Percentiles rank a stretch among this genome's conserved stretches.
Conservation (phyloP, 306 rosid species). For the Vicia sativa region DNA sequence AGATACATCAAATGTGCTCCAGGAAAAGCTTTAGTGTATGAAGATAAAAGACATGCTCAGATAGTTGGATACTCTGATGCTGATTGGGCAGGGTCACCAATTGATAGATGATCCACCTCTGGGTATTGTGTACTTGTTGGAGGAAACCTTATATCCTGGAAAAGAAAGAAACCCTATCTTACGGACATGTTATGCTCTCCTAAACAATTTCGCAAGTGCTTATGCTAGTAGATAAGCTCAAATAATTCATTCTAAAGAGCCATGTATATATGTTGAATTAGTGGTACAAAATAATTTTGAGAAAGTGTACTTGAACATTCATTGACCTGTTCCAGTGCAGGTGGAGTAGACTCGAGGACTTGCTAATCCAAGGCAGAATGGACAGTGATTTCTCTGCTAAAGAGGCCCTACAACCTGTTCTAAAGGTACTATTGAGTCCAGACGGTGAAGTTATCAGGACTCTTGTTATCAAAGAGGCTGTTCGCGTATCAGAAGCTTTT, state of each 20-base stretch:
- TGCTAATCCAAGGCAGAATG: slow-evolving; percentile 75
- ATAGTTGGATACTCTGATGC: too few relatives aligned
- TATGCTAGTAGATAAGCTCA: background rate
- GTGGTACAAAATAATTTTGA: slow-evolving; percentile 26
- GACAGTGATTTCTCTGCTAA: slow-evolving; percentile 86
- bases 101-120: too few relatives aligned
- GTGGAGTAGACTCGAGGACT: slow-evolving; percentile 88
- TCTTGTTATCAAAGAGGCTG: slow-evolving; percentile 81
- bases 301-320: slow-evolving; percentile 37
- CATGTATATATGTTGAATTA: background rate
- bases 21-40: too few relatives aligned
- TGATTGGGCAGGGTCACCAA: too few relatives aligned
- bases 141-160: too few relatives aligned
- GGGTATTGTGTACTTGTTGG: too few relatives aligned
- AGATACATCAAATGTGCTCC: too few relatives aligned
- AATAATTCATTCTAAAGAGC: background rate
- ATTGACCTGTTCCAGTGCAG: slow-evolving; percentile 52
- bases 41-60: too few relatives aligned
- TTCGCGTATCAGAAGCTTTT: slow-evolving; percentile 79
- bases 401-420: slow-evolving; percentile 87
- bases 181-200: too few relatives aligned
- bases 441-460: slow-evolving; percentile 73
- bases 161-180: too few relatives aligned
- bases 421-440: slow-evolving; percentile 80
- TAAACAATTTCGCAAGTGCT: background rate